phyloP scores from a whole-genome alignment of 208 protist genomes.

The Kentomonas sorsogonicus region DNA sequence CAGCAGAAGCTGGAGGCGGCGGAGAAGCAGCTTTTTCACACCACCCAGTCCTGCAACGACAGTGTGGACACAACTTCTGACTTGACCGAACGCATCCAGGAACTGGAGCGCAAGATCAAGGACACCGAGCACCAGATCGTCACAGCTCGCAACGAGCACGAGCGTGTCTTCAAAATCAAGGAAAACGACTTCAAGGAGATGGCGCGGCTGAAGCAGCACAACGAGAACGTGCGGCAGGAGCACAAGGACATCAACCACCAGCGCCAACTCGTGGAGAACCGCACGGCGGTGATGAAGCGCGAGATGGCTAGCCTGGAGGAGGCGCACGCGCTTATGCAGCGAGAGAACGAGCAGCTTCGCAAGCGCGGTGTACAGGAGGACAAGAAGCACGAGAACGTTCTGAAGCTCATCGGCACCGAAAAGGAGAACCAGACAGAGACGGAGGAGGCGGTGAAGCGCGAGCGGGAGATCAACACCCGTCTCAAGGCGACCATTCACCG shows the following conservation, averaged over 20 bases:
- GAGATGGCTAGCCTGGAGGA: slow-evolving; percentile 61
- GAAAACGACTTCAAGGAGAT: slow-evolving; percentile 79
- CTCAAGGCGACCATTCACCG: slow-evolving; percentile 52
- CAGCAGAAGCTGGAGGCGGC: slow-evolving; percentile 88
- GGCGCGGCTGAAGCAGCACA: slow-evolving; percentile 74
- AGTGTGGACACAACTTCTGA: slow-evolving; percentile 85
- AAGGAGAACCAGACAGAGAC: slow-evolving; percentile 66
- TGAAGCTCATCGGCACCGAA: slow-evolving; percentile 77
- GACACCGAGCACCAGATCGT: slow-evolving; percentile 68
- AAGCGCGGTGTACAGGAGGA: slow-evolving; percentile 62
- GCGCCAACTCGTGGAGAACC: slow-evolving; percentile 51
- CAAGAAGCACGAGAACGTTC: slow-evolving; percentile 54
- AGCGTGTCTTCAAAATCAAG: slow-evolving; percentile 53
- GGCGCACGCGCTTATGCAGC: slow-evolving; percentile 51
- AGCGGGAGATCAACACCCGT: slow-evolving; percentile 46
- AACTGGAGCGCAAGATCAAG: slow-evolving; percentile 63
- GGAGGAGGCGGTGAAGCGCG: slow-evolving; percentile 46
- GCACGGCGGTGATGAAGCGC: slow-evolving; percentile 47
- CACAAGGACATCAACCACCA: slow-evolving; percentile 77
- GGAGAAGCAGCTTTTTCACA: slow-evolving; percentile 83
- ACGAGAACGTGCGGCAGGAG: slow-evolving; percentile 71
- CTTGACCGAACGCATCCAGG: slow-evolving; percentile 74
- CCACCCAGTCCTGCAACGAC: slow-evolving; percentile 88
- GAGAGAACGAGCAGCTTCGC: slow-evolving; percentile 64
- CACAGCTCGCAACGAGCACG: slow-evolving; percentile 46